Conservation (phyloP, 192 early-diverging fungal genomes). For the Powellomyces hirtus region DNA sequence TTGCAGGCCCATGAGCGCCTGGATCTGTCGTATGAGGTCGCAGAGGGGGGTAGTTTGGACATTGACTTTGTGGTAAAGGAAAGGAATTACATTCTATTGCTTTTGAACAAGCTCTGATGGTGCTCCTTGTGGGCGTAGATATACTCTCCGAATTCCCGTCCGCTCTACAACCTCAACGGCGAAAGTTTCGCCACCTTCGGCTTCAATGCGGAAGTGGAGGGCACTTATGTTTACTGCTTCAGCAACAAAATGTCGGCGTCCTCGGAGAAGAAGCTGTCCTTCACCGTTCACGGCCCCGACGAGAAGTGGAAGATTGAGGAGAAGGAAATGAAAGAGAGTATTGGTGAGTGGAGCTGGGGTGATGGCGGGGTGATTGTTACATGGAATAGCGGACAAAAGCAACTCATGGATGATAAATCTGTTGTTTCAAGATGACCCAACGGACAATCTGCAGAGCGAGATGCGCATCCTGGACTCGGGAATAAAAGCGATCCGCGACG, state of each 20-base stretch:
- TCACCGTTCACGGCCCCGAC: conserved; percentile 23
- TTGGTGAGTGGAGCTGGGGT: conserved; percentile 1
- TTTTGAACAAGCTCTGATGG: too few relatives aligned
- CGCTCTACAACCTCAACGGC: conserved; percentile 20
- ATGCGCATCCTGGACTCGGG: conserved; percentile 61
- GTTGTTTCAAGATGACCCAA: conserved; percentile 40
- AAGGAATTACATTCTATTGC: too few relatives aligned
- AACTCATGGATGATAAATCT: too few relatives aligned
- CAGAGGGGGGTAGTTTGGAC: conserved; percentile 61
- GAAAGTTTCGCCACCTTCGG: conserved; percentile 30
- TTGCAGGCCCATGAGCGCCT: conserved; percentile 58
- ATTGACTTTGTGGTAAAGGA: conserved; percentile 68
- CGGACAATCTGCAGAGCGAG: conserved; percentile 52
- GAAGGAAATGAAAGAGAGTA: conserved; percentile 10
- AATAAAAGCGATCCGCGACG: conserved; percentile 63
- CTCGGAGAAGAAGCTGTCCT: conserved; percentile 59
- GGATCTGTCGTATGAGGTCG: conserved; percentile 69
- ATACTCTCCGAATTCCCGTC: conserved; percentile 18
- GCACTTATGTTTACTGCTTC: conserved; percentile 74
- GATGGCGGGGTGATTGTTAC: not conserved
- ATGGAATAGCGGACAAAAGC: too few relatives aligned
- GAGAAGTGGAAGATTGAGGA: conserved; percentile 23
- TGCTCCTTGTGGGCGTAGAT: too few relatives aligned
- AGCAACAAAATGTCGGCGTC: conserved; percentile 66
- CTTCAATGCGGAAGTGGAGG: conserved; percentile 47